phyloP scores from a whole-genome alignment of 495 filamentous ascomycete species.

The Geoglossum glabrum region DNA sequence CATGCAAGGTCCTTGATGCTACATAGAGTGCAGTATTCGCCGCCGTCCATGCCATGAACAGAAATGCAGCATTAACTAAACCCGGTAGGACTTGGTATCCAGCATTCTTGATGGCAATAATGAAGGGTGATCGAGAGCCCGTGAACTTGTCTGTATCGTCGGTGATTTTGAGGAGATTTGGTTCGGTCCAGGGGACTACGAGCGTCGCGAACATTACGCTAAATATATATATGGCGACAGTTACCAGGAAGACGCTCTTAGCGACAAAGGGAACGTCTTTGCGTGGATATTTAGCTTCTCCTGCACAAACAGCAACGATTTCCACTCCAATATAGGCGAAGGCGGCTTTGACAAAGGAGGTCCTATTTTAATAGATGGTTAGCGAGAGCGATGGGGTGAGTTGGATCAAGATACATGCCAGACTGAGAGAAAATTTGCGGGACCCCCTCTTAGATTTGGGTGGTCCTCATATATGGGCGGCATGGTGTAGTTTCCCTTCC shows the following conservation, averaged over 20 bases:
- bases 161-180: neutral
- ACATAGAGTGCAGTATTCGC: neutral
- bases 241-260: neutral
- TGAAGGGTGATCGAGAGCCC: neutral
- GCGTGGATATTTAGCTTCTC: neutral
- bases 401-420: too few species aligned
- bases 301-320: neutral
- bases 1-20: neutral
- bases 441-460: neutral
- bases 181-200: neutral
- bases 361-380: neutral
- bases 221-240: neutral
- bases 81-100: neutral
- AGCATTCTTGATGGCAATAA: conserved; percentile 2
- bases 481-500: neutral
- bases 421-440: neutral
- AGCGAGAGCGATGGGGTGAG: too few species aligned
- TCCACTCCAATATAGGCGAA: conserved; percentile 1
- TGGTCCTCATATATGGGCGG: neutral
- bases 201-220: neutral
- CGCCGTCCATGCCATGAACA: neutral
- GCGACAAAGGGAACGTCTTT: neutral
- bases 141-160: neutral
- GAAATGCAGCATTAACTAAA: neutral
- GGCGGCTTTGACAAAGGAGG: neutral